These are phyloP conservation scores for Rhamnella rubrinervis DNA, from an alignment of 331 rosid genomes.

Conservation along the genomic window DNA sequence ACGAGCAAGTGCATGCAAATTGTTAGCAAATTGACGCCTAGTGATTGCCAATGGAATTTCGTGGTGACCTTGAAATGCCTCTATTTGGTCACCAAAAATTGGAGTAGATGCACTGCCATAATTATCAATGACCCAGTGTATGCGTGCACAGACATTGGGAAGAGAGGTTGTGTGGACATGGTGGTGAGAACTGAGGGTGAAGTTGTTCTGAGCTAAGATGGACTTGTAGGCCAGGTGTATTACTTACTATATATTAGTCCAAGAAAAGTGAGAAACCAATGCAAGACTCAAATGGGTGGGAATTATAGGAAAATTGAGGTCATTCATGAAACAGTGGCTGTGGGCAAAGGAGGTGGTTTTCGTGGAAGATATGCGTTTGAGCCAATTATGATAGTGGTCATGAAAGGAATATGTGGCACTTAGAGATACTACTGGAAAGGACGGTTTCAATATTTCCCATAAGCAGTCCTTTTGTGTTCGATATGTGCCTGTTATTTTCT, in stretches of 20 bases:
- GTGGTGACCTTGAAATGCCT: conserved; percentile 88
- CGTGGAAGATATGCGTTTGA: conserved; percentile 28
- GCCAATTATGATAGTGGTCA: conserved; percentile 36
- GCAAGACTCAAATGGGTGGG: not conserved
- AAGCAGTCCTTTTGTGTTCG: not conserved
- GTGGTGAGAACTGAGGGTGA: conserved; percentile 29
- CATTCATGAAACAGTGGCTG: conserved; percentile 26
- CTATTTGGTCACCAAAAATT: conserved; percentile 74
- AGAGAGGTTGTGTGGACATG: conserved; percentile 11
- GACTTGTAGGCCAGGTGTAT: conserved; percentile 29
- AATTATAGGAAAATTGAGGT: not conserved
- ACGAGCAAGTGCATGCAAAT: conserved; percentile 63
- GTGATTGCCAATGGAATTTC: conserved; percentile 86
- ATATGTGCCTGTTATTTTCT: not conserved
- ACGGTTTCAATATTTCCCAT: too few relatives aligned
- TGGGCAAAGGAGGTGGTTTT: not conserved
- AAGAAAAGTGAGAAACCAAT: conserved; percentile 19
- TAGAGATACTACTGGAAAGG: too few relatives aligned
- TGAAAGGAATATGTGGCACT: not conserved
- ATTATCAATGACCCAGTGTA: conserved; percentile 81
- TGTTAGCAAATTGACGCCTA: conserved; percentile 77
- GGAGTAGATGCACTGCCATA: conserved; percentile 69
- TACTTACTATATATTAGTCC: not conserved
- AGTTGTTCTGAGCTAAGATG: conserved; percentile 54
- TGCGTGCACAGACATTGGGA: not conserved